phyloP scores from a whole-genome alignment of 1,139 yeast species.

The Protomyces inundatus region DNA sequence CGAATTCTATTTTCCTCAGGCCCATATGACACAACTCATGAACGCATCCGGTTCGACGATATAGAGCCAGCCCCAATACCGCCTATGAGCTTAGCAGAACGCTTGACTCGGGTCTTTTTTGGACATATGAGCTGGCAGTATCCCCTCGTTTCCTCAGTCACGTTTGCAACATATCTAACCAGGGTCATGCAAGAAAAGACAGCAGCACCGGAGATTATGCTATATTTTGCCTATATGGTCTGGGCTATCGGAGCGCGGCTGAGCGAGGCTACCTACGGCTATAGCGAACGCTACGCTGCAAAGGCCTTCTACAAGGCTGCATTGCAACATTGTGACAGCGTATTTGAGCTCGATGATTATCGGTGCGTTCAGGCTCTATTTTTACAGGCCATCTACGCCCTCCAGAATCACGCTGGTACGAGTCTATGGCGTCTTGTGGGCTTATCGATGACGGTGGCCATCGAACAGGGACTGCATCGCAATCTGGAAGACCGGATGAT shows the following conservation, averaged over 20 bases:
- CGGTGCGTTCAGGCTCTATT: not conserved
- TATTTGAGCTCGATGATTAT: not conserved
- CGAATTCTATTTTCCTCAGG: not conserved
- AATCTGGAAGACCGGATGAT: not conserved
- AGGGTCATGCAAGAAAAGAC: not conserved
- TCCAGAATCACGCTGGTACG: not conserved
- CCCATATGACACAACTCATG: not conserved
- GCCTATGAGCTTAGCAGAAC: not conserved
- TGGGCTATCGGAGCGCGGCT: constrained; percentile 1
- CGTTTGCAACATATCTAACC: not conserved
- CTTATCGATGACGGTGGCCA: not conserved
- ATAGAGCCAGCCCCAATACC: not conserved
- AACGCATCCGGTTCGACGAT: not conserved
- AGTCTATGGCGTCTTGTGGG: constrained; percentile 4
- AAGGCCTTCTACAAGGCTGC: not conserved
- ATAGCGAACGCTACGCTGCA: not conserved
- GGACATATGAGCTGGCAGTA: not conserved
- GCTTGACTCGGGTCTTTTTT: not conserved
- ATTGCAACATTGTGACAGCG: not conserved
- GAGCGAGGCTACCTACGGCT: not conserved
- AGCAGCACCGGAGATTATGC: not conserved
- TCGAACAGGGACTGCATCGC: not conserved
- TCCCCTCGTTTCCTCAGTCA: not conserved
- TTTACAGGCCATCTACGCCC: not conserved
- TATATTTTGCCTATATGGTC: not conserved